Base-by-base conservation (phyloP, 768 basidiomycete genomes). In the Pulveroboletus frians region DNA sequence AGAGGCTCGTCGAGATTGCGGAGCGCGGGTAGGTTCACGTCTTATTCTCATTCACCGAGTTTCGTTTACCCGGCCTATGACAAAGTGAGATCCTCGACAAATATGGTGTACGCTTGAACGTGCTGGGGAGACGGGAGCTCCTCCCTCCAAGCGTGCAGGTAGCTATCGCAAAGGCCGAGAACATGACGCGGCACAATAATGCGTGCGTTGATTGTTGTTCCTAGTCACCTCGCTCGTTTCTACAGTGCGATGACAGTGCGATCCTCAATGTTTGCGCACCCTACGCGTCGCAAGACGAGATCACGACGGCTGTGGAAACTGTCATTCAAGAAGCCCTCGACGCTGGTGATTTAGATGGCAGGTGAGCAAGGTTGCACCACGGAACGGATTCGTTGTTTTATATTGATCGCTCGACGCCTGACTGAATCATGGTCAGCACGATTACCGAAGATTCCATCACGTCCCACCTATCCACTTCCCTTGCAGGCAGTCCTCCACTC, bases 251-350 rank as follows among this genome's bases (percentile, higher is more conserved):
- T 10, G 9, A 15, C 47, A 97, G 94, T 29, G 83, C 88, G 1
- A 85, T 94, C 23, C 74, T 98, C 31, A 97, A 98, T 62, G 72
- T 98, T 5, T 92, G 89, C 69, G 91, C 93, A 76, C 85, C 95
- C 0, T 99, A 97, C 61, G 77, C 92, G 5, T 87, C 93, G 2
- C 79, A 86, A 26, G 90, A 99, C 61, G 96, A 99, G 67, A 93
- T 98, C 11, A 78, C 88, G 3, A 79, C 81, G 0, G 89, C 95
- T 0, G 78, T 97, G 11, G 47, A 67, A 48, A 51, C 47, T 6
- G 65, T 61, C 6, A 63, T 74, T 39, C 58, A 62, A 32, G 49
- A 70, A 6, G 67, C 68, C 17, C 51, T 74, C n/a, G 60, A 69
- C 45, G 46, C 58, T 7, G 67, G 66, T 5, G 57, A 60, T 26